These are phyloP conservation scores for Metarhizium sp. DNA, from an alignment of 2,329 filamentous ascomycete species.

Conservation along the genomic window DNA sequence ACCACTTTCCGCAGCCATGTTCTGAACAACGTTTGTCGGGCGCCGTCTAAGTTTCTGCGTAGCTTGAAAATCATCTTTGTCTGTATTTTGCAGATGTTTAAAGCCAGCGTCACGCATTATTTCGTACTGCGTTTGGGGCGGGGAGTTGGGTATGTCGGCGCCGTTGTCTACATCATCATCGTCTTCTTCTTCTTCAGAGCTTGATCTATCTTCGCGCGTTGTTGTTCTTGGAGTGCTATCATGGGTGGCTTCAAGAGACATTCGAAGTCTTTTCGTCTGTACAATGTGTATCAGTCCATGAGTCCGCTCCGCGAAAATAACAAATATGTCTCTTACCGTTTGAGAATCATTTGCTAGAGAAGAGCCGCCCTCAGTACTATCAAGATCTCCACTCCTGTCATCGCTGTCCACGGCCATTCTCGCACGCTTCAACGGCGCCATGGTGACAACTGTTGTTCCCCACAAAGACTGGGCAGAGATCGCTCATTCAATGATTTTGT, in stretches of 20 bases:
- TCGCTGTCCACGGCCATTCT: conserved; percentile 18
- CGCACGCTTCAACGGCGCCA: conserved; percentile 32
- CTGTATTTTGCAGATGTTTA: conserved; percentile 44
- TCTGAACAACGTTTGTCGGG: conserved; percentile 46
- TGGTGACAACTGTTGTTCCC: conserved; percentile 4
- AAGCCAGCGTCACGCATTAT: conserved; percentile 50
- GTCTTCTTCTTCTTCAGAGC: conserved; percentile 2
- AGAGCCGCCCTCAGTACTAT: background rate
- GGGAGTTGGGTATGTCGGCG: conserved; percentile 11
- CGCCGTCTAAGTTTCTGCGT: conserved; percentile 53
- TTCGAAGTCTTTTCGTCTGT: conserved; percentile 15
- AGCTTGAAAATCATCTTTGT: conserved; percentile 52
- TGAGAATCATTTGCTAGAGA: background rate
- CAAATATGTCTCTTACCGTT: background rate
- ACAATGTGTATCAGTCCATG: background rate
- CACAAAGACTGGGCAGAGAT: background rate
- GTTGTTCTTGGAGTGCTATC: background rate
- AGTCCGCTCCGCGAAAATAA: background rate
- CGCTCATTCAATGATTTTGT: background rate
- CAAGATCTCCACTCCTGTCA: background rate
- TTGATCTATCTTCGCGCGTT: background rate
- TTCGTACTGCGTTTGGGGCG: conserved; percentile 52
- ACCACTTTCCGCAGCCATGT: conserved; percentile 69
- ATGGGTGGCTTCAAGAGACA: conserved; percentile 1
- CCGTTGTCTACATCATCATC: background rate